phyloP scores from a whole-genome alignment of 2,329 filamentous ascomycete species.

The Neospermospora avenae region DNA sequence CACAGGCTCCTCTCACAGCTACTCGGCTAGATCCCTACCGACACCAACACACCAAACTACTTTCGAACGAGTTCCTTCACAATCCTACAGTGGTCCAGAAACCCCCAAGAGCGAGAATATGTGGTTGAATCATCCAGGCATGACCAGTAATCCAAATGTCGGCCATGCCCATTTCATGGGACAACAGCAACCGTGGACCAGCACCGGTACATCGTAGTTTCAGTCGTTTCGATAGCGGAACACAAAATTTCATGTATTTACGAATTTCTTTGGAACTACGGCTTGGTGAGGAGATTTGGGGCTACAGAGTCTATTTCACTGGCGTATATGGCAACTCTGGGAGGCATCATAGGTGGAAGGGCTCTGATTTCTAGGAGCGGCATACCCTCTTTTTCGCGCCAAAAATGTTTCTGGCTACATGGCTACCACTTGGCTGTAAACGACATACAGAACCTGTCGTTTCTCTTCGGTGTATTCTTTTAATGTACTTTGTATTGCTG shows the following conservation, averaged over 20 bases:
- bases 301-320: neutral
- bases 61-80: conserved; percentile 21
- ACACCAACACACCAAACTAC: conserved; percentile 23
- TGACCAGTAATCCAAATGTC: conserved; percentile 27
- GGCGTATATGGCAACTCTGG: conserved; percentile 6
- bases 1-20: conserved; percentile 21
- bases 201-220: conserved; percentile 25
- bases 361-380: neutral
- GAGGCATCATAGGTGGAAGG: neutral
- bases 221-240: neutral
- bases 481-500: conserved; percentile 20
- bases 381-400: conserved; percentile 4
- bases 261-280: conserved; percentile 15
- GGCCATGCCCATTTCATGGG: conserved; percentile 32
- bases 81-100: conserved; percentile 20
- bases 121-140: conserved; percentile 18
- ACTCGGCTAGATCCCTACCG: conserved; percentile 26
- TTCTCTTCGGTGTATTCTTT: conserved; percentile 6
- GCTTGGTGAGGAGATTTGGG: neutral
- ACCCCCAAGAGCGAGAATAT: conserved; percentile 24
- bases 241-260: conserved; percentile 7
- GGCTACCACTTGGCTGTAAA: neutral
- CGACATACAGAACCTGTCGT: neutral
- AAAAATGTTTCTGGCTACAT: neutral
- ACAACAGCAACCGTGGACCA: conserved; percentile 31